A percentile compares a stretch with the other conserved stretches of the same genome.
These are phyloP conservation scores for Pythium utonaiense DNA, from an alignment of 352 stramenopile genomes.

Conservation along the genomic window DNA sequence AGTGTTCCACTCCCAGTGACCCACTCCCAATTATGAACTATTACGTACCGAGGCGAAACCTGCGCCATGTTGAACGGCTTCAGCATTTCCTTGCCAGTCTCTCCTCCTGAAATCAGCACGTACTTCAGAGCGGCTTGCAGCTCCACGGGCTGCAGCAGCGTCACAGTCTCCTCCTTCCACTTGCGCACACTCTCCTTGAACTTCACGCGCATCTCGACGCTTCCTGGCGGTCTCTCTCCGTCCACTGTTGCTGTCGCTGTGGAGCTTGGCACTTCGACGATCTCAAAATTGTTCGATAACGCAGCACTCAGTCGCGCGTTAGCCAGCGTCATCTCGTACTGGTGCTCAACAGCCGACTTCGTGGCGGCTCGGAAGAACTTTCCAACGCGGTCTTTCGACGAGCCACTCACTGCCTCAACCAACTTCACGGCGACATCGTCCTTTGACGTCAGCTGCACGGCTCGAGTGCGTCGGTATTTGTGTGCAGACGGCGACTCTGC, in stretches of 20 bases:
- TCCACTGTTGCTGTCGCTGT: slow-evolving; percentile 15
- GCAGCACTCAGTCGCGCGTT: slow-evolving; percentile 73
- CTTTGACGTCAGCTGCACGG: slow-evolving; percentile 69
- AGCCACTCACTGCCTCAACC: slow-evolving; percentile 57
- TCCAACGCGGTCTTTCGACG: slow-evolving; percentile 42
- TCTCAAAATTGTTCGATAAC: slow-evolving; percentile 56
- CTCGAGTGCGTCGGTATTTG: slow-evolving; percentile 51
- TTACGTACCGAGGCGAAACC: slow-evolving; percentile 53
- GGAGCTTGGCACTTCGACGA: slow-evolving; percentile 32
- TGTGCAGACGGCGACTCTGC: neutral
- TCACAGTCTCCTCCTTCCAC: slow-evolving; percentile 77
- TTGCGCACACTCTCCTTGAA: slow-evolving; percentile 80
- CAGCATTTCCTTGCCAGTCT: slow-evolving; percentile 82
- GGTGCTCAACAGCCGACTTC: slow-evolving; percentile 70
- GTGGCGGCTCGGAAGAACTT: slow-evolving; percentile 84
- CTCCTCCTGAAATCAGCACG: slow-evolving; percentile 71
- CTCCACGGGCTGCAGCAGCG: slow-evolving; percentile 59
- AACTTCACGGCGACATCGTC: slow-evolving; percentile 69
- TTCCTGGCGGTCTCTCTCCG: neutral
- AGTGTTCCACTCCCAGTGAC: too few relatives aligned
- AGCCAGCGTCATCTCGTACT: slow-evolving; percentile 74
- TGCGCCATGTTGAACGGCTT: slow-evolving; percentile 91
- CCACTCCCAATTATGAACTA: neutral
- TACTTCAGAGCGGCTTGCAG: slow-evolving; percentile 79
- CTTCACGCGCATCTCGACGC: slow-evolving; percentile 54